A percentile compares a stretch with the other conserved stretches of the same genome.
phyloP scores from a whole-genome alignment of 148 eudicot species.

The Agrostemma githago region DNA sequence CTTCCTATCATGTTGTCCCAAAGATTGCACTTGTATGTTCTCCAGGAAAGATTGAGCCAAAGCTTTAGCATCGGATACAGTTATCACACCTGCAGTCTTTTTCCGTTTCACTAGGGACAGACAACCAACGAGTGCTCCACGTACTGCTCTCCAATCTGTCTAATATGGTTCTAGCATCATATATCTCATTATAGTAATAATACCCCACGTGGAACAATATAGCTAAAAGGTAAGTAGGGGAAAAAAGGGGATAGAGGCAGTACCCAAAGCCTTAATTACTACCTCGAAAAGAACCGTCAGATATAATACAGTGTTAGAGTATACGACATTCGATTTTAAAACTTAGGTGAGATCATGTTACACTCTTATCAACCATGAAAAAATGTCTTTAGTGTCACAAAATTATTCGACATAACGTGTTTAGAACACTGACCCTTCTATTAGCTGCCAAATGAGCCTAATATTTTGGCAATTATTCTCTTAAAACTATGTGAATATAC shows the following conservation, averaged over 20 bases:
- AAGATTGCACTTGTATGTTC: slow-evolving; percentile 70
- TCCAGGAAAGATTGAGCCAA: slow-evolving; percentile 55
- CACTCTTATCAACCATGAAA: neutral
- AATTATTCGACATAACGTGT: neutral
- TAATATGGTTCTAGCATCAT: slow-evolving; percentile 37
- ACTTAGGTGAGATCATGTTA: neutral
- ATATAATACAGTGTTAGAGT: neutral
- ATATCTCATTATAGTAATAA: slow-evolving; percentile 1
- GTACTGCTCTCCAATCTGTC: slow-evolving; percentile 98
- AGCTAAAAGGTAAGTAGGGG: neutral
- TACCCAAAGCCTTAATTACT: neutral
- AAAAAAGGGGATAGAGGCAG: too few species aligned
- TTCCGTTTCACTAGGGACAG: slow-evolving; percentile 77
- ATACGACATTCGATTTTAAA: neutral
- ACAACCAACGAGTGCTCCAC: slow-evolving; percentile 93
- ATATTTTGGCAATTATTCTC: neutral
- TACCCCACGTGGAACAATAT: neutral
- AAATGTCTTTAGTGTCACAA: neutral
- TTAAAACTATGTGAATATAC: neutral
- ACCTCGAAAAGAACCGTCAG: neutral
- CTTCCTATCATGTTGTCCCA: slow-evolving; percentile 85
- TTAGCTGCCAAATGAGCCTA: neutral
- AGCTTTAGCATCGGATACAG: slow-evolving; percentile 48
- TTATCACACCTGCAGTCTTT: slow-evolving; percentile 51
- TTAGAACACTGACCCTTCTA: neutral